Base-by-base conservation (phyloP, 257 asterid species). In the Nemophila menziesii region DNA sequence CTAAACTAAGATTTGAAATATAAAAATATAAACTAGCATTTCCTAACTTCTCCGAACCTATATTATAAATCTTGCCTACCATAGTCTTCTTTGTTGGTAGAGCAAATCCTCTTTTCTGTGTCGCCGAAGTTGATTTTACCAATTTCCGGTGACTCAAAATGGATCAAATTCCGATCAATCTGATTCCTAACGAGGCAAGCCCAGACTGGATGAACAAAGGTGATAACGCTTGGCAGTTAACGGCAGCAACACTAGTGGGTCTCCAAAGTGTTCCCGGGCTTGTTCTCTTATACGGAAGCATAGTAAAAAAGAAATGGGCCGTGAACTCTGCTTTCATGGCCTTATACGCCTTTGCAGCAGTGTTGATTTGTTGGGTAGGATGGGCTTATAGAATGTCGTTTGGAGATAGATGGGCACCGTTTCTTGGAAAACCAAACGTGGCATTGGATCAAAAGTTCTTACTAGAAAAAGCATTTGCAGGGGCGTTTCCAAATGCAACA, bases 241-340 rank as follows among this genome's bases (percentile, higher is more conserved):
- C 76, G 1, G 75, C 92, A 0, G 74, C 83, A 1, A 20, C 92
- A 42, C 61, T 80, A 78, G 92, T 80, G n/a, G 92, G 92, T 11
- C 70, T 80, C 2, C 92, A 76, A 43, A 79, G 86, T 49, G 76
- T 79, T 9, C 92, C 86, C 5, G 92, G 92, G 24, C 78, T 80
- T 0, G 74, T 80, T 2, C 70, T 80, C 1, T 52, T 80, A 10
- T 80, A 80, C 44, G 92, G 92, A n/a, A 70, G 83, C 66, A 76
- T 79, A 78, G 82, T 75, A 3, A 75, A 79, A 66, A 79, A 75
- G 13, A 79, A 79, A 51, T 79, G 85, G 92, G 92, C 86, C 2
- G 92, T 75, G 0, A 75, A 75, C 52, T 80, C 92, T 1, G 78
- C 87, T 7, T 80, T 80, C 64, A 77, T 80, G 93, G 89, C 82